Conservation (phyloP, 768 basidiomycete species). For the Panellus pusillus region DNA sequence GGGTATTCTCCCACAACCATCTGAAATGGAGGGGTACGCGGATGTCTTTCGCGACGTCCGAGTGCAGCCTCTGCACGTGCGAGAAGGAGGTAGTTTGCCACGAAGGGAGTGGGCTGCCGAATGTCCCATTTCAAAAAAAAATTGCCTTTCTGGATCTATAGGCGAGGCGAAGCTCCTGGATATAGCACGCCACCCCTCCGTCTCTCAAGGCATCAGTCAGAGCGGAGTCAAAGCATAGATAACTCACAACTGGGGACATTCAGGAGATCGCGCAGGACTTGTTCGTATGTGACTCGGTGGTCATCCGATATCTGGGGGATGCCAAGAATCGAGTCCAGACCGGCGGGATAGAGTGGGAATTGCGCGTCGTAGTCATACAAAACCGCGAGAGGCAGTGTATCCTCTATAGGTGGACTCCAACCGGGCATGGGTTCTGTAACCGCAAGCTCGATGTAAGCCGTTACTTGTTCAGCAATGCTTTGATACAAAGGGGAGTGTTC, state of each 20-base stretch:
- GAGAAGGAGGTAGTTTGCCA: slow-evolving; percentile 7
- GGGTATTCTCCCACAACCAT: not conserved
- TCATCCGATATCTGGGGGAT: slow-evolving; percentile 8
- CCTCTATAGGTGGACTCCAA: slow-evolving; percentile 1
- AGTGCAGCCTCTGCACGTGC: slow-evolving; percentile 5
- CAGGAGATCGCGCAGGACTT: slow-evolving; percentile 11
- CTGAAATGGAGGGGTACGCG: not conserved
- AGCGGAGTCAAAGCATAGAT: not conserved
- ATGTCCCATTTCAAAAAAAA: slow-evolving; percentile 3
- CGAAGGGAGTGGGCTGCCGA: not conserved
- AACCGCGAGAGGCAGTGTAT: slow-evolving; percentile 10
- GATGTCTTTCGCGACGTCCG: not conserved
- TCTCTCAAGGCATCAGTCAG: slow-evolving; percentile 1
- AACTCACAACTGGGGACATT: not conserved
- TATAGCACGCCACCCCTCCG: not conserved
- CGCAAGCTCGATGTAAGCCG: slow-evolving; percentile 13
- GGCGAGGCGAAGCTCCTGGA: slow-evolving; percentile 11
- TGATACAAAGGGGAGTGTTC: slow-evolving; percentile 11
- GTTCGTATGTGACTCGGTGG: slow-evolving; percentile 2
- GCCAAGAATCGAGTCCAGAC: slow-evolving; percentile 9
- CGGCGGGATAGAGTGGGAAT: slow-evolving; percentile 7
- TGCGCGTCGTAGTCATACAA: slow-evolving; percentile 8
- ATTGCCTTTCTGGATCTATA: slow-evolving; percentile 5
- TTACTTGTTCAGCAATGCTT: slow-evolving; percentile 15
- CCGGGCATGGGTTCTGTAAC: slow-evolving; percentile 5